Evolutionary conservation across 1,284 basidiomycete species (phyloP).

Genomic region (Prillingera fragicola): DNA sequence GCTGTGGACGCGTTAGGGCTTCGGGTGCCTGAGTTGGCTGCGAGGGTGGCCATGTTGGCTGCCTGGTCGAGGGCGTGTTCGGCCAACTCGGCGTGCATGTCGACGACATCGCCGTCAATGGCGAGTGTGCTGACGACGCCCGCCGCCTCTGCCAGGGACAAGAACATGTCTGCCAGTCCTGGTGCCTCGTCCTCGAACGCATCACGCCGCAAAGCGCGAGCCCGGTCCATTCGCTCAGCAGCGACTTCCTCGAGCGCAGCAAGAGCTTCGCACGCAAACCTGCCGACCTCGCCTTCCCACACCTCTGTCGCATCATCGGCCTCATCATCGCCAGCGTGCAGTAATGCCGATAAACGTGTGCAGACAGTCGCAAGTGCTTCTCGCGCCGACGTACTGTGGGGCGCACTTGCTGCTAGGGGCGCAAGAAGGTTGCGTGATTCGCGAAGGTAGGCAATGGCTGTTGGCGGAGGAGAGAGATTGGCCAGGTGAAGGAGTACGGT

Average conservation of each 20-base stretch:
- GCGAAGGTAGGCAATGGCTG: constrained; percentile 27
- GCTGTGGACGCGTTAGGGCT: constrained; percentile 28
- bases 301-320: constrained; percentile 26
- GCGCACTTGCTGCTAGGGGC: constrained; percentile 23
- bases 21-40: constrained; percentile 25
- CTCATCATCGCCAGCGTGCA: constrained; percentile 10
- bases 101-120: constrained; percentile 30
- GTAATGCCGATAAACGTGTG: constrained; percentile 16
- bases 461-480: constrained; percentile 28
- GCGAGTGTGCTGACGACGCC: constrained; percentile 31
- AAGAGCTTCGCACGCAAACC: constrained; percentile 36
- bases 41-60: constrained; percentile 43
- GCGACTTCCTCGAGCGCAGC: constrained; percentile 41
- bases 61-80: constrained; percentile 46
- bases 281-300: constrained; percentile 34
- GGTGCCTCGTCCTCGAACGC: constrained; percentile 33
- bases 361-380: constrained; percentile 28
- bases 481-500: constrained; percentile 38
- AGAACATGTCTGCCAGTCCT: constrained; percentile 39
- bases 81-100: constrained; percentile 37
- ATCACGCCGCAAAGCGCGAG: constrained; percentile 20
- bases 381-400: constrained; percentile 26
- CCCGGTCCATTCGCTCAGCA: constrained; percentile 39
- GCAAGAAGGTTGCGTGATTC: constrained; percentile 24
- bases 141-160: constrained; percentile 33